Evolutionary conservation across 2,329 filamentous ascomycete genomes (phyloP), one percentile per base, ranked within the genome.

Genomic region (Xylariales sp.): DNA sequence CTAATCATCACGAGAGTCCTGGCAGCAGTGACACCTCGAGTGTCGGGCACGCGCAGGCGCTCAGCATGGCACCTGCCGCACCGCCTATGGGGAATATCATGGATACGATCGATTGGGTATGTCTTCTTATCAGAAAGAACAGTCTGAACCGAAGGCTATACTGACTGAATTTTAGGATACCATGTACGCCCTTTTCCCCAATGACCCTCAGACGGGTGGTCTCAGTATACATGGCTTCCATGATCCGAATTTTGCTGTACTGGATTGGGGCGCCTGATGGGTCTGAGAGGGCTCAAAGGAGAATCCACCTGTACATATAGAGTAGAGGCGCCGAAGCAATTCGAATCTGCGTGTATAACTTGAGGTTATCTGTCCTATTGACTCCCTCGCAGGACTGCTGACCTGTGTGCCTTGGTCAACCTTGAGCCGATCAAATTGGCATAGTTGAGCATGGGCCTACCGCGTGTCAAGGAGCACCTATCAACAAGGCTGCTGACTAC

Each of bases 71-170:
- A 16, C n/a, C 38, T n/a, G 15, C 16, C 8, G 25, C 11, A 8
- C 19, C 28, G n/a, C 24, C 18, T 14, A 27, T 14, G 19, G 60
- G 52, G 46, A 60, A 61, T 47, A 51, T 65, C 27, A 67, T 71
- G 60, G 62, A 78, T 29, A 76, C 78, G 42, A 77, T 85, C 48
- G 80, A 86, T 50, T 85, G 80, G 81, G 80, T 83, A 61, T 64
- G 77, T 68, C 45, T 38, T 15, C 31, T n/a, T n/a, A n/a, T n/a
- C n/a, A n/a, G n/a, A n/a, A n/a, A n/a, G n/a, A n/a, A n/a, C n/a
- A n/a, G n/a, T n/a, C n/a, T n/a, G n/a, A n/a, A n/a, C n/a, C n/a
- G n/a, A 15, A 6, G 9, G 27, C 5, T 20, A 21, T 24, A 18
- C 38, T 40, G 31, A 39, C 29, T 6, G 14, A 10, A 11, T 4